Evolutionary conservation across 805 yeast species (phyloP).

Genomic region (Starmerella stellata): DNA sequence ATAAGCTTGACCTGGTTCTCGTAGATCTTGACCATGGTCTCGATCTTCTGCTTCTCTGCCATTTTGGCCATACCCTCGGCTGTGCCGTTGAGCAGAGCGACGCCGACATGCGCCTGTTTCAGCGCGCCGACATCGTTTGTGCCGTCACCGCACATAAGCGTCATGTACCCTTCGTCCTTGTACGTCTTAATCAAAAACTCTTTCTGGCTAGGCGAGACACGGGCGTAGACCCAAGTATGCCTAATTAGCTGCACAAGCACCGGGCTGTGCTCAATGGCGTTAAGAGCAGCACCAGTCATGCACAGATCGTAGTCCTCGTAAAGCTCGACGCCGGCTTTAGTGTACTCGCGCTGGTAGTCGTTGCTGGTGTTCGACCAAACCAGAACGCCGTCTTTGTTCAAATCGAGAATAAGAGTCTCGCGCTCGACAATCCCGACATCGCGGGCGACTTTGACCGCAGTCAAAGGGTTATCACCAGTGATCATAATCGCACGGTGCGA

Average conservation of each 20-base stretch:
- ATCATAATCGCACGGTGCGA: constrained; percentile 94
- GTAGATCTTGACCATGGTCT: constrained; percentile 47
- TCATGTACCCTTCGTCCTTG: constrained; percentile 76
- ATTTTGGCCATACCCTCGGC: constrained; percentile 82
- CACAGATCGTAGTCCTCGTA: constrained; percentile 67
- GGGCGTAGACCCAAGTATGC: constrained; percentile 92
- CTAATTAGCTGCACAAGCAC: constrained; percentile 59
- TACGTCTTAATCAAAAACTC: constrained; percentile 71
- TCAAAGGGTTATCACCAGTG: constrained; percentile 95
- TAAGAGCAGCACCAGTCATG: constrained; percentile 79
- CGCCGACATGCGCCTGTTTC: constrained; percentile 96
- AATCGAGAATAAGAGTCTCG: constrained; percentile 70
- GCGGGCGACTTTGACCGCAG: constrained; percentile 94
- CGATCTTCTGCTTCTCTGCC: constrained; percentile 58
- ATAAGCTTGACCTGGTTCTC: constrained; percentile 68
- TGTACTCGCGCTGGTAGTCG: constrained; percentile 36
- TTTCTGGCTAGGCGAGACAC: constrained; percentile 92
- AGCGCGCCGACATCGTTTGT: constrained; percentile 99
- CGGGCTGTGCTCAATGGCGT: constrained; percentile 31
- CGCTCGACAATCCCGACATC: constrained; percentile 78
- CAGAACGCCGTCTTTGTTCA: constrained; percentile 44
- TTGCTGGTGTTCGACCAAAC: constrained; percentile 72
- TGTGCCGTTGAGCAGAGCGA: constrained; percentile 93
- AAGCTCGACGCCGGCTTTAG: constrained; percentile 25
- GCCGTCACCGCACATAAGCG: constrained; percentile 99